These are phyloP conservation scores for Coemansia sp. DNA, from an alignment of 192 early-diverging fungal genomes.

Conservation along the genomic window DNA sequence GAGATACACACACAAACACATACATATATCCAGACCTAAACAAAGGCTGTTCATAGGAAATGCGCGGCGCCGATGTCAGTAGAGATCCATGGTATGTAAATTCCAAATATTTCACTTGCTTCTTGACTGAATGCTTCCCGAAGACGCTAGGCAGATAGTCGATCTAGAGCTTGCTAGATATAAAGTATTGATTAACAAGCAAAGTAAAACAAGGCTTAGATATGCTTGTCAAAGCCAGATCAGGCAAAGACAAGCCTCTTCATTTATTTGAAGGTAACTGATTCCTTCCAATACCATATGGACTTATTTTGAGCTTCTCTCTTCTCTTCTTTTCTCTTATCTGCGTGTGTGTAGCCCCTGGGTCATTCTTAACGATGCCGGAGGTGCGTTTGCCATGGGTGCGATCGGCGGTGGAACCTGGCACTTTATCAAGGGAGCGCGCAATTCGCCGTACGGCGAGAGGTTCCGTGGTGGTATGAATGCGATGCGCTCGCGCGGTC, in stretches of 20 bases:
- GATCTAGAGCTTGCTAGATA: too few relatives aligned
- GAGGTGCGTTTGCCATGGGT: slow-evolving; percentile 94
- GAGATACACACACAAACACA: neutral
- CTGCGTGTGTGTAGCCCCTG: slow-evolving; percentile 60
- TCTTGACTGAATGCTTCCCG: neutral
- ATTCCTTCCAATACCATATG: neutral
- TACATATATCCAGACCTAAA: neutral
- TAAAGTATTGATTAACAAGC: too few relatives aligned
- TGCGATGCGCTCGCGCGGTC: slow-evolving; percentile 90
- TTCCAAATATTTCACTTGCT: neutral
- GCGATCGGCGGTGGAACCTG: slow-evolving; percentile 93
- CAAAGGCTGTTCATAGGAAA: slow-evolving; percentile 1
- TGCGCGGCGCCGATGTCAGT: slow-evolving; percentile 53
- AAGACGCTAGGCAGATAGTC: neutral
- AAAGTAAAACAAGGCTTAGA: too few relatives aligned
- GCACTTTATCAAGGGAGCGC: slow-evolving; percentile 98
- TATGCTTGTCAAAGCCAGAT: too few relatives aligned
- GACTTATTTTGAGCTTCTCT: neutral
- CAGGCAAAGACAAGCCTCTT: too few relatives aligned
- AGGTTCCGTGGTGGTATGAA: slow-evolving; percentile 82
- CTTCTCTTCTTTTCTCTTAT: neutral
- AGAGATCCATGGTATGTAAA: slow-evolving; percentile 54
- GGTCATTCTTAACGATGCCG: slow-evolving; percentile 82
- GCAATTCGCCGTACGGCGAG: slow-evolving; percentile 96
- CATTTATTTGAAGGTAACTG: too few relatives aligned